Evolutionary conservation across 2,329 filamentous ascomycete genomes (phyloP).

Genomic region (Claviceps sp.): DNA sequence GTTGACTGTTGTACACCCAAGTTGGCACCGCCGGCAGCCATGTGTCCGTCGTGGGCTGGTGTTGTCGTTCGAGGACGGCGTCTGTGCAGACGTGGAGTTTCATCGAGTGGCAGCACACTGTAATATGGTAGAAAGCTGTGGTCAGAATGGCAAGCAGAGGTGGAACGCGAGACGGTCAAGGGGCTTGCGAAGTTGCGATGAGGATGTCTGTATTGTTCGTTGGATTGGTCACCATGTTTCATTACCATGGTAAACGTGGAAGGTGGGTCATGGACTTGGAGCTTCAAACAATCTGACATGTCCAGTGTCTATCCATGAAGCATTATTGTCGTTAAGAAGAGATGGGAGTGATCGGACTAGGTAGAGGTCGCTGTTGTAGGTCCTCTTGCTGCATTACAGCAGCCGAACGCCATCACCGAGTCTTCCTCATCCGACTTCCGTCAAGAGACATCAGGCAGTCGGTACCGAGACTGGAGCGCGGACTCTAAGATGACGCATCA

Average conservation of each 20-base stretch:
- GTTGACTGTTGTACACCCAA: background rate
- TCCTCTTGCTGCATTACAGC: too few relatives aligned
- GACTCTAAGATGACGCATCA: too few relatives aligned
- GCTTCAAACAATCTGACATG: background rate
- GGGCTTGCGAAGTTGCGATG: background rate
- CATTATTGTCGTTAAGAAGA: too few relatives aligned
- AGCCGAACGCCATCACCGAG: too few relatives aligned
- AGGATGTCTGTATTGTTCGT: background rate
- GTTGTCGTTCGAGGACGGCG: background rate
- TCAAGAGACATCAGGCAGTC: too few relatives aligned
- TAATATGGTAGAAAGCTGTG: too few relatives aligned
- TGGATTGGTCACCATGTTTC: background rate
- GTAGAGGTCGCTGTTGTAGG: too few relatives aligned
- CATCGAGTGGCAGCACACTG: background rate
- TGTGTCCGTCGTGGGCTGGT: background rate
- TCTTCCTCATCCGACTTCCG: too few relatives aligned
- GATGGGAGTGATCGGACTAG: too few relatives aligned
- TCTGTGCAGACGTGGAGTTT: background rate
- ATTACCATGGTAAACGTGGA: background rate
- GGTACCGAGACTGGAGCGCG: too few relatives aligned
- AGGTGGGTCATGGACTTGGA: background rate
- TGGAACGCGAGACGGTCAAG: background rate
- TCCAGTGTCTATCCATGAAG: background rate
- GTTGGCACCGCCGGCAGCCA: constrained; percentile 1
- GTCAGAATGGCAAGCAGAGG: background rate